phyloP scores from a whole-genome alignment of 2,329 filamentous ascomycete species.

The Knoxdaviesia proteae region DNA sequence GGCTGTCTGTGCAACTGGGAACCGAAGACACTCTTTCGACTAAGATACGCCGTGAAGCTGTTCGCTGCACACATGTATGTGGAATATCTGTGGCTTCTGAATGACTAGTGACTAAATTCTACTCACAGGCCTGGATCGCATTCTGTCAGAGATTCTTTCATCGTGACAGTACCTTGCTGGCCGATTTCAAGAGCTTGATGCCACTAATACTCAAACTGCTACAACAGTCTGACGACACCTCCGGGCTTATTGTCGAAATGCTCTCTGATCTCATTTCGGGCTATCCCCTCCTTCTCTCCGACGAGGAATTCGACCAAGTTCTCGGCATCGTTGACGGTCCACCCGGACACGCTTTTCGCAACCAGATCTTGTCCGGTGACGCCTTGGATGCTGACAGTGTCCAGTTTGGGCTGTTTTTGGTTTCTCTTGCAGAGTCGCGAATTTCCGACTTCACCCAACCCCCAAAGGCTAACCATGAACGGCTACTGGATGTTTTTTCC shows the following conservation, averaged over 20 bases:
- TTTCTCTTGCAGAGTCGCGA: slow-evolving; percentile 48
- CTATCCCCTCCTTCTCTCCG: slow-evolving; percentile 40
- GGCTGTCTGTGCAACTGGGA: too few species aligned
- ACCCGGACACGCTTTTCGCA: slow-evolving; percentile 21
- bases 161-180: too few species aligned
- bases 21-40: too few species aligned
- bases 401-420: slow-evolving; percentile 44
- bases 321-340: slow-evolving; percentile 36
- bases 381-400: slow-evolving; percentile 42
- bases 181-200: too few species aligned
- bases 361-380: slow-evolving; percentile 18
- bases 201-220: too few species aligned
- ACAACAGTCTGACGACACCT: too few species aligned
- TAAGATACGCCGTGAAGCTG: too few species aligned
- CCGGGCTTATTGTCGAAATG: slow-evolving; percentile 25
- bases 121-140: too few species aligned
- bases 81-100: too few species aligned
- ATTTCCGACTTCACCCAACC: slow-evolving; percentile 36
- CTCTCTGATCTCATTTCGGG: slow-evolving; percentile 44
- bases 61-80: too few species aligned
- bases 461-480: slow-evolving; percentile 25
- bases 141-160: too few species aligned
- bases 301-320: slow-evolving; percentile 34
- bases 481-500: slow-evolving; percentile 36
- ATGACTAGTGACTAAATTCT: too few species aligned